Evolutionary conservation across 2,329 filamentous ascomycete genomes (phyloP).

Genomic region (Xylariaceae sp.): DNA sequence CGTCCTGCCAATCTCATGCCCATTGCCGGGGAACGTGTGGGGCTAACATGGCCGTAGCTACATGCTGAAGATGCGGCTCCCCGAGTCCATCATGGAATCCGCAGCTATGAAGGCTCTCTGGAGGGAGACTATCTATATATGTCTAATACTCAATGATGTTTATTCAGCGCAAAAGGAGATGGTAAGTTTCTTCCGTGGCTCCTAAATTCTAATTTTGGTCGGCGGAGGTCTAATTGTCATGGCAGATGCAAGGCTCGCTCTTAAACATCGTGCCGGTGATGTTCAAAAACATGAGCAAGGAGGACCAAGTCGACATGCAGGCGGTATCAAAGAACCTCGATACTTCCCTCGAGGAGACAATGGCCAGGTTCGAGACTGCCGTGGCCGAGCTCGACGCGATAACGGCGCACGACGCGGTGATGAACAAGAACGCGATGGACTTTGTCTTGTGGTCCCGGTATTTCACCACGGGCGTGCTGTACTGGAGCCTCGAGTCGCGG

Average conservation of each 20-base stretch:
- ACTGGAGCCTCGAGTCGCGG: conserved; percentile 29
- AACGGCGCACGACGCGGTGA: conserved; percentile 14
- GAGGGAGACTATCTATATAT: conserved; percentile 28
- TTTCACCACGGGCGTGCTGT: conserved; percentile 29
- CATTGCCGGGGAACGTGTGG: no score
- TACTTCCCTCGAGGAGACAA: conserved; percentile 15
- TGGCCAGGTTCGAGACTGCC: conserved; percentile 25
- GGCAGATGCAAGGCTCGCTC: conserved; percentile 26
- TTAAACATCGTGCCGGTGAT: conserved; percentile 29
- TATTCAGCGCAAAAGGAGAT: conserved; percentile 32
- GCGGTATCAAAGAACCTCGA: conserved; percentile 23
- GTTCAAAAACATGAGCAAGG: conserved; percentile 24
- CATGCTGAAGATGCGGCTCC: conserved; percentile 29
- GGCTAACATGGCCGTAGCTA: conserved; percentile 19
- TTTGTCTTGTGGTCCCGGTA: conserved; percentile 30
- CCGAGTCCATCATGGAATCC: conserved; percentile 28
- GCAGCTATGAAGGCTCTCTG: conserved; percentile 27
- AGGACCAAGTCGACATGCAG: conserved; percentile 18
- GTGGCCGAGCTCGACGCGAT: conserved; percentile 18
- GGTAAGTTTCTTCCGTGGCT: conserved; percentile 16
- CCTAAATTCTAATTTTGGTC: neutral
- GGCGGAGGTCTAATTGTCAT: neutral
- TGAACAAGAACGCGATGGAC: conserved; percentile 23
- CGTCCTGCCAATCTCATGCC: neutral
- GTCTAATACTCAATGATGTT: conserved; percentile 30